Conservation (phyloP, 495 filamentous ascomycete species). For the Neurospora sp. region DNA sequence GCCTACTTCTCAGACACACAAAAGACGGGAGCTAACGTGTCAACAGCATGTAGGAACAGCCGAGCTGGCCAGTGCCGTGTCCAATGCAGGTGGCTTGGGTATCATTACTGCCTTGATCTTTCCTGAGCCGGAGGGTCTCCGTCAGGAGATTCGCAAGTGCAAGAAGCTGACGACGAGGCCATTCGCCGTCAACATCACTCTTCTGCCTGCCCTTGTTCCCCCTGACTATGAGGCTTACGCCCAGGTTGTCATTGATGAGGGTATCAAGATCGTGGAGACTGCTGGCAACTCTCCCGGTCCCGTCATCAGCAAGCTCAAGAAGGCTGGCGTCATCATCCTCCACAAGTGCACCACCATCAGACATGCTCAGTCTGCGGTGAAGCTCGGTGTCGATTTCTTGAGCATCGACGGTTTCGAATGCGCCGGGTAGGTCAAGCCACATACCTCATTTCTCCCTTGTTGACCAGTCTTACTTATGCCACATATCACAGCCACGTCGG, state of each 20-base stretch:
- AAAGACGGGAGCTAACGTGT: conserved; percentile 11
- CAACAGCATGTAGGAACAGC: conserved; percentile 57
- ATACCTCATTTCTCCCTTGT: background rate
- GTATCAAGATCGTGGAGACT: conserved; percentile 90
- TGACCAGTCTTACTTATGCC: background rate
- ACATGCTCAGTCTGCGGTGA: conserved; percentile 84
- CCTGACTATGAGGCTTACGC: conserved; percentile 92
- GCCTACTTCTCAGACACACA: background rate
- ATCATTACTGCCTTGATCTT: conserved; percentile 92
- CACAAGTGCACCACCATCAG: conserved; percentile 98
- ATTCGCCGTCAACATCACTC: conserved; percentile 93
- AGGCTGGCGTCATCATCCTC: conserved; percentile 64
- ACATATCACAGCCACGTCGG: conserved; percentile 52
- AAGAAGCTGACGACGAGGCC: conserved; percentile 75
- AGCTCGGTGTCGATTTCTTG: conserved; percentile 92
- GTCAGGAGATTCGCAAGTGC: conserved; percentile 85
- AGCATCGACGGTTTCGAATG: conserved; percentile 98
- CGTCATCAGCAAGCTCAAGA: conserved; percentile 82
- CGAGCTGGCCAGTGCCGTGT: conserved; percentile 86
- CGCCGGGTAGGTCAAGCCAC: conserved; percentile 56
- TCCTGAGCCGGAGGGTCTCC: conserved; percentile 84
- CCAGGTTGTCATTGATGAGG: conserved; percentile 85
- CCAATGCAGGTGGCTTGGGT: conserved; percentile 89
- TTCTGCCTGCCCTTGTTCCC: conserved; percentile 80
- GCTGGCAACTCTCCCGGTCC: conserved; percentile 91